A percentile compares a stretch with the other conserved stretches of the same genome.
Evolutionary conservation across 2,329 filamentous ascomycete species (phyloP).

Genomic region (Neonectria sp.): DNA sequence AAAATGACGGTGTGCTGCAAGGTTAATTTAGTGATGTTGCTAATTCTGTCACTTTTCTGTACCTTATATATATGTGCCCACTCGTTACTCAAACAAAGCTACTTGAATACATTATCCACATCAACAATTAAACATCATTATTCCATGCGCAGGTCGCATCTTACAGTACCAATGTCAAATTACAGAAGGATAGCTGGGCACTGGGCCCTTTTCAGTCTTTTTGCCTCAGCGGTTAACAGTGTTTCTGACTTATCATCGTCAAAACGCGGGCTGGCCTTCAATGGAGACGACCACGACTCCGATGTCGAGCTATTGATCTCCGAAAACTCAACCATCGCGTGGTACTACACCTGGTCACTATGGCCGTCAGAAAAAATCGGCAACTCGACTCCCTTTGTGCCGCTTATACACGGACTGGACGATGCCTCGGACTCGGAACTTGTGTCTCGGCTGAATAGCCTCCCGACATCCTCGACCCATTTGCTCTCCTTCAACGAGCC

Average conservation of each 20-base stretch:
- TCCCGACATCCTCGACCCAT: conserved; percentile 55
- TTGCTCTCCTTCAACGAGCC: conserved; percentile 61
- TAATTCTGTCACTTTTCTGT: background rate
- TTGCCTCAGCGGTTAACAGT: background rate
- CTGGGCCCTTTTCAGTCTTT: background rate
- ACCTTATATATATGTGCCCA: background rate
- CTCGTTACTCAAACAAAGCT: background rate
- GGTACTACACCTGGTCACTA: conserved; percentile 62
- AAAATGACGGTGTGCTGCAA: background rate
- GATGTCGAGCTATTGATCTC: conserved; percentile 56
- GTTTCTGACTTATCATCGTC: conserved; percentile 30
- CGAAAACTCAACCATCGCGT: conserved; percentile 54
- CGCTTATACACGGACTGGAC: conserved; percentile 56
- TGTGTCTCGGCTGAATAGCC: conserved; percentile 41
- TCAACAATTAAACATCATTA: background rate
- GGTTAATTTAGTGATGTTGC: background rate
- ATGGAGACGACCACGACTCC: conserved; percentile 44
- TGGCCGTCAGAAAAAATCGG: conserved; percentile 44
- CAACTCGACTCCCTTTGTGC: conserved; percentile 53
- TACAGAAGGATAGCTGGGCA: background rate
- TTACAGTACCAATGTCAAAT: background rate
- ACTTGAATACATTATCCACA: background rate
- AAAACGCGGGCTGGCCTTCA: conserved; percentile 45
- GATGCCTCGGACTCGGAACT: conserved; percentile 50
- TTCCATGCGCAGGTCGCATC: background rate